Base-by-base conservation (phyloP, 2,329 filamentous ascomycete species). In the Diaporthe sp. region DNA sequence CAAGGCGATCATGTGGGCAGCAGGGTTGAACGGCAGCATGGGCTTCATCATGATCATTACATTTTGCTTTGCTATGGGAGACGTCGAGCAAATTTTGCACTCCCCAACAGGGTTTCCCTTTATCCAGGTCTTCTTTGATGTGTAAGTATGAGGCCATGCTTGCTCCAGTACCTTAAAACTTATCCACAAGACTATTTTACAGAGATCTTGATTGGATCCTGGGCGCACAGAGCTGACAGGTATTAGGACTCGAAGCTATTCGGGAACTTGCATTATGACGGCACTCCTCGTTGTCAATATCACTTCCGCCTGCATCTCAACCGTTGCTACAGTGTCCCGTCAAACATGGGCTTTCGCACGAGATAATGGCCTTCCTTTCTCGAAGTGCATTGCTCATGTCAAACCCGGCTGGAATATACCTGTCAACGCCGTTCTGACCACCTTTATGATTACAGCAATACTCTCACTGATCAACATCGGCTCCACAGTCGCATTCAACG, bases 291-390 rank as follows among this genome's bases (percentile, higher is more conserved):
- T 89, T 4, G 80, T 89, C 25, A 86, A 88, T 40, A 81, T 86
- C 7, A 85, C 86, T 1, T 87, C 85, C 25, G 86, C 86, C 47
- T 87, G 86, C 19, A 86, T 89, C 28, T 87, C 87, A 1, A 87
- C 89, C 74, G 85, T 92, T 0, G 89, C 88, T 1, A 88, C 91
- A 0, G 89, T 90, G 0, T 91, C 89, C 0, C 85, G 89, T 17
- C 86, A 90, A 72, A 86, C 89, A 15, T 91, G 87, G 87, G 87
- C 89, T 0, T 91, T 91, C 77, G 83, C 84, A 8, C 82, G 85
- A 52, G 85, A 88, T 75, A 80, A 83, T 9, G 86, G 86, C 1
- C 80, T 87, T 9, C 85, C 85, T 0, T 84, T 82, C 71, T 82
- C 84, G 1, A 47, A 57, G 1, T 86, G 82, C 78, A 83, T 88